Evolutionary conservation across 2,329 filamentous ascomycete species (phyloP).

Genomic region (Cryphonectria naterciae): DNA sequence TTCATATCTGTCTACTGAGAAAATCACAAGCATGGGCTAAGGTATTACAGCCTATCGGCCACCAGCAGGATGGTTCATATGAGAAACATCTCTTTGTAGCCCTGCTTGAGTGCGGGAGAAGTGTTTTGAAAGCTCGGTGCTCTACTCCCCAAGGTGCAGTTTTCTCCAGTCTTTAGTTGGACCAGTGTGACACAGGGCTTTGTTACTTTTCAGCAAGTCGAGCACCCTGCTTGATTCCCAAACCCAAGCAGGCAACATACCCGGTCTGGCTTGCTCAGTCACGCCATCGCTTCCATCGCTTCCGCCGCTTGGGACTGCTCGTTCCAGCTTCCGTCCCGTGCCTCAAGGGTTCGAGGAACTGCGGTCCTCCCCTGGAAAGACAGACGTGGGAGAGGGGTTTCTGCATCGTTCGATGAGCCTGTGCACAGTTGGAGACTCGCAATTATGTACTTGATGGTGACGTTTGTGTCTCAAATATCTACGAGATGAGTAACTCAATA

Average conservation of each 20-base stretch:
- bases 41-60: not conserved
- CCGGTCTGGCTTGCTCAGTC: not conserved
- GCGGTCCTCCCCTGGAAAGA: too few species aligned
- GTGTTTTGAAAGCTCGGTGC: not conserved
- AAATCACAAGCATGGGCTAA: not conserved
- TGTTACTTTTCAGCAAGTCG: not conserved
- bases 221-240: not conserved
- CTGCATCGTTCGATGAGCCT: too few species aligned
- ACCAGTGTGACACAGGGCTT: too few species aligned
- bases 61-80: too few species aligned
- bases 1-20: not conserved
- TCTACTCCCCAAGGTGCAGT: not conserved
- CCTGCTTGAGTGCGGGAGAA: not conserved
- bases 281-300: not conserved
- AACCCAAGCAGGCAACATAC: not conserved
- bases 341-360: not conserved
- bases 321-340: not conserved
- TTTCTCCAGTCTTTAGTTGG: too few species aligned
- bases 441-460: not conserved
- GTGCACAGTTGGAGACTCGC: not conserved
- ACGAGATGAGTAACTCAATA: too few species aligned
- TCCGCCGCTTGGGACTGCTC: not conserved
- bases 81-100: too few species aligned
- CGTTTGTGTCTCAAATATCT: too few species aligned
- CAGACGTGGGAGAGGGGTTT: too few species aligned